Base-by-base conservation (phyloP, 768 basidiomycete species). In the Lentinus brumalis region DNA sequence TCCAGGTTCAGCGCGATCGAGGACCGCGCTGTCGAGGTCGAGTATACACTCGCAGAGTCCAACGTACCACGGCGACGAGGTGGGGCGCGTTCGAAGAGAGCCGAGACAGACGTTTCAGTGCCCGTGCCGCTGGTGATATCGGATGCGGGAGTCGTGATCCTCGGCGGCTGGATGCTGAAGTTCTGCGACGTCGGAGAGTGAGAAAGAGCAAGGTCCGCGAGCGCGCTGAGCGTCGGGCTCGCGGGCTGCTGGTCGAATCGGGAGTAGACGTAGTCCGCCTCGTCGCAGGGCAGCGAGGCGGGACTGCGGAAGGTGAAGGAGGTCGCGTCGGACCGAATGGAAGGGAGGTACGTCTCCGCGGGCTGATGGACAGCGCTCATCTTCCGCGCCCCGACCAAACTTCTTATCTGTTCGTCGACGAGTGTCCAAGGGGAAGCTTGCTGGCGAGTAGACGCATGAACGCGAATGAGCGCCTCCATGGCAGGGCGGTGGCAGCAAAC, bases 31-130 rank as follows among this genome's bases (percentile, higher is more conserved):
- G 50, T 32, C 15, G 32, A 51, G 6, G 53, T 31, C 53, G 53
- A 55, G 53, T 55, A 55, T 14, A 55, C 53, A 41, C 53, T 55
- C 41, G 30, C 42, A 5, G 53, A 42, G 53, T 55, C 53, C 10
- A 44, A 10, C 39, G 52, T 53, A 4, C 45, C 53, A 30, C 30
- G 42, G 30, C 53, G 26, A 41, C 30, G 14, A 18, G 42, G 42
- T 10, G 14, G 53, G 9, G 16, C 41, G 9, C 53, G 40, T 16
- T 55, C 53, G 42, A 55, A 55, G 21, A 55, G 29, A 15, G 39
- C 53, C n/a, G 53, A 55, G 26, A n/a, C 41, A 14, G 53, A 21
- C 11, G 40, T 26, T 2, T 14, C 26, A 6, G 52, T 38, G 32
- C 15, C 35, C 16, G n/a, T 42, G 18, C 31, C 12, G 21, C 16